These are phyloP conservation scores for Dothistroma pini DNA, from an alignment of 2,329 filamentous ascomycete species.

Conservation along the genomic window DNA sequence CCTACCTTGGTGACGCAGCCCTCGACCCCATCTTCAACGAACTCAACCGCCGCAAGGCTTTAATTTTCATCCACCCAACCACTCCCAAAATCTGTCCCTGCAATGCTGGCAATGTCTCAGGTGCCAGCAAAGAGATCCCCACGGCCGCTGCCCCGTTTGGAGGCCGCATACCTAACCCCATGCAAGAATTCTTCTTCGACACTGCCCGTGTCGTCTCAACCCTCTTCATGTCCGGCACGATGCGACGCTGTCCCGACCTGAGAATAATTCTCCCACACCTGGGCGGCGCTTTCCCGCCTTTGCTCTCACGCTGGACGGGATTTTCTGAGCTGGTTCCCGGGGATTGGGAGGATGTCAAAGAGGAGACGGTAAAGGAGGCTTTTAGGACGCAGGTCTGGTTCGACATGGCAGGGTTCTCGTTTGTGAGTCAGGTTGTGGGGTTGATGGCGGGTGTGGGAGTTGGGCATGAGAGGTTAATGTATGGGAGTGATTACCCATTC, in stretches of 20 bases:
- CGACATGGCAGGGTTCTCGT: slow-evolving; percentile 51
- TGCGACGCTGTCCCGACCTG: slow-evolving; percentile 46
- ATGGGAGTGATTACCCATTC: slow-evolving; percentile 53
- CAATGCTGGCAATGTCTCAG: slow-evolving; percentile 12
- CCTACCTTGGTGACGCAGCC: slow-evolving; percentile 49
- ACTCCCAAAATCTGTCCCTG: slow-evolving; percentile 41
- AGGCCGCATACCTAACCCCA: slow-evolving; percentile 41
- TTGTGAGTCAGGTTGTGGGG: slow-evolving; percentile 48
- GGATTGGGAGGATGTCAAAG: slow-evolving; percentile 27
- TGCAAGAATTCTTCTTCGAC: slow-evolving; percentile 54
- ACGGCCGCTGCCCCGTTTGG: slow-evolving; percentile 38
- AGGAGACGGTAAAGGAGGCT: slow-evolving; percentile 32
- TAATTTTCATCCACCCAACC: slow-evolving; percentile 55
- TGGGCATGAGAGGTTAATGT: slow-evolving; percentile 45
- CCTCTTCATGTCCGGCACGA: slow-evolving; percentile 47
- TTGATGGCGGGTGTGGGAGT: slow-evolving; percentile 42
- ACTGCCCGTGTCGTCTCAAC: slow-evolving; percentile 49
- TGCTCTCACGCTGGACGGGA: slow-evolving; percentile 44
- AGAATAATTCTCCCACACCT: slow-evolving; percentile 49
- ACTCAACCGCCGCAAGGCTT: slow-evolving; percentile 46
- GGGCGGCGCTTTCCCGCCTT: slow-evolving; percentile 45
- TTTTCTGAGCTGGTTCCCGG: slow-evolving; percentile 40
- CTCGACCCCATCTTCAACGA: slow-evolving; percentile 49
- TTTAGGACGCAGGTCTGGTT: slow-evolving; percentile 48
- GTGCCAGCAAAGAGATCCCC: slow-evolving; percentile 16